A percentile compares a stretch with the other conserved stretches of the same genome.
phyloP scores from a whole-genome alignment of 345 rosid species.

The Triadica sebifera region DNA sequence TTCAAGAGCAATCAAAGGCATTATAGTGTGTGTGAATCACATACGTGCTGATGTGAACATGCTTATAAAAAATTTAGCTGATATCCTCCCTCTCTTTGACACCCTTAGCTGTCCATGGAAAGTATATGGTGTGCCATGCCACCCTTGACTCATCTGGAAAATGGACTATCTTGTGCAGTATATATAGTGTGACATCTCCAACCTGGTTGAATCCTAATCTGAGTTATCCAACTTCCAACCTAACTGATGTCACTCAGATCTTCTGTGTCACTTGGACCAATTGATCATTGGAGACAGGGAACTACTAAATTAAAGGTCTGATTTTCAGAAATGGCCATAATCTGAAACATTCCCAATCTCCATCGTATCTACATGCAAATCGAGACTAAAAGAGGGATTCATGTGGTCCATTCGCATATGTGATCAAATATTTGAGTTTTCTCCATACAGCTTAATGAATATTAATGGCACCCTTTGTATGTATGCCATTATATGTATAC shows the following conservation, averaged over 20 bases:
- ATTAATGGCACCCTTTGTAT: constrained; percentile 50
- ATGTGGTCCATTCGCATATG: constrained; percentile 68
- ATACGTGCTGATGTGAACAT: no score
- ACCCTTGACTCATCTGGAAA: constrained; percentile 71
- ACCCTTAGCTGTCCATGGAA: constrained; percentile 92
- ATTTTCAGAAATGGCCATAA: constrained; percentile 62
- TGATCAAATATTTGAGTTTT: constrained; percentile 51
- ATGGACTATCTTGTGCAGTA: constrained; percentile 73
- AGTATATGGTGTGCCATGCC: constrained; percentile 84
- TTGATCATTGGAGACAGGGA: constrained; percentile 51
- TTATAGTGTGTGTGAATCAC: no score
- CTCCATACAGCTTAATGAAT: constrained; percentile 68
- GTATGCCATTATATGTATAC: constrained; percentile 74
- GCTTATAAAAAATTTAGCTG: constrained; percentile 35
- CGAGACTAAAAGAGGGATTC: constrained; percentile 44
- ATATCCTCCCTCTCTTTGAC: constrained; percentile 73
- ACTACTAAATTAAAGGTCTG: constrained; percentile 54
- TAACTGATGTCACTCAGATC: constrained; percentile 69
- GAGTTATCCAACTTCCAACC: constrained; percentile 66
- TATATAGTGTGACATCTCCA: constrained; percentile 75
- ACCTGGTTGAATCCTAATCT: constrained; percentile 35
- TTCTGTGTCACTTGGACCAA: constrained; percentile 73
- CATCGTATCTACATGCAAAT: constrained; percentile 80
- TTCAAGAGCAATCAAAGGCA: no score
- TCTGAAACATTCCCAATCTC: constrained; percentile 68